Evolutionary conservation across 1,284 basidiomycete species (phyloP).

Genomic region (Porodaedalea pini): DNA sequence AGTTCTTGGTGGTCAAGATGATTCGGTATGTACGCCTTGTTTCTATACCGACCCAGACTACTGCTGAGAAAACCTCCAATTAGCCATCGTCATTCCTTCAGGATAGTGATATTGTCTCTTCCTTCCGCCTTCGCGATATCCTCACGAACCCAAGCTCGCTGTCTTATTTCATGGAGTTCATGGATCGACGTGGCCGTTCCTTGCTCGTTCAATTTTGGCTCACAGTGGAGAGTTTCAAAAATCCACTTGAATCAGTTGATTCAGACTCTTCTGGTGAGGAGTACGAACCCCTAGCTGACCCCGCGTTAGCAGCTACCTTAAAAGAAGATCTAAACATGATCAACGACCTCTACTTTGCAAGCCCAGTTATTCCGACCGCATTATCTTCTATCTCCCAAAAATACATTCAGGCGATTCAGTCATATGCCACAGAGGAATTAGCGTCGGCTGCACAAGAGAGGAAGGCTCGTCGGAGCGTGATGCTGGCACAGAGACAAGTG

Average conservation of each 20-base stretch:
- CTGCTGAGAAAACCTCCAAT: conserved; percentile 14
- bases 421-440: conserved; percentile 54
- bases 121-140: conserved; percentile 60
- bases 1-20: conserved; percentile 68
- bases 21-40: conserved; percentile 42
- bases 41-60: neutral
- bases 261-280: conserved; percentile 67
- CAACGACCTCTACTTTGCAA: conserved; percentile 79
- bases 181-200: conserved; percentile 86
- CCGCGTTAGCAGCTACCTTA: conserved; percentile 57
- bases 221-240: conserved; percentile 95
- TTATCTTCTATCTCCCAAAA: conserved; percentile 66
- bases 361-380: conserved; percentile 52
- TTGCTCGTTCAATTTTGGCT: conserved; percentile 95
- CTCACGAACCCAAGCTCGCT: conserved; percentile 85
- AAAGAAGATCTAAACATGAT: conserved; percentile 87
- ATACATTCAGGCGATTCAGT: conserved; percentile 65
- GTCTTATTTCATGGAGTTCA: conserved; percentile 96
- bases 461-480: conserved; percentile 70
- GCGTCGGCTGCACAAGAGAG: conserved; percentile 50
- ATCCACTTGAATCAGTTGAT: conserved; percentile 84
- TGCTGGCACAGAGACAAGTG: conserved; percentile 81
- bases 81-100: conserved; percentile 28
- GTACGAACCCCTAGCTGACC: conserved; percentile 58
- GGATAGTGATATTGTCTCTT: conserved; percentile 28